Evolutionary conservation across 225 moss, liverwort and hornwort genomes (phyloP).

Genomic region (Polytrichum commune): DNA sequence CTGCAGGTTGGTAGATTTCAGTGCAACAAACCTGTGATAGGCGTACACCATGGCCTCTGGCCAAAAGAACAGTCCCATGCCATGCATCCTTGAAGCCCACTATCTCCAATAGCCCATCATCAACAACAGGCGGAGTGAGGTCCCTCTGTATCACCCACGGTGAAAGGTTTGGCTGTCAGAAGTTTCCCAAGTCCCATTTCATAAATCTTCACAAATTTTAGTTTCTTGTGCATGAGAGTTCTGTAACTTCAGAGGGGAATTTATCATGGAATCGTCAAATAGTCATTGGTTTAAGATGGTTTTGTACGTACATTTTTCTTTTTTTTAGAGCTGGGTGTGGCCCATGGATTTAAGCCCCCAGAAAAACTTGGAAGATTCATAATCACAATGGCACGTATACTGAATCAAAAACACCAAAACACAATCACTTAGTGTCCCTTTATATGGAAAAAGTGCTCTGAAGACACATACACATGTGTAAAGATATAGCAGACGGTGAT

Average conservation of each 20-base stretch:
- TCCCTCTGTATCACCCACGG: conserved; percentile 42
- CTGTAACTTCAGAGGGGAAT: neutral
- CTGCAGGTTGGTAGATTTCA: neutral
- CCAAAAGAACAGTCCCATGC: conserved; percentile 62
- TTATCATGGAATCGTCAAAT: neutral
- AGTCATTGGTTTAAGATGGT: neutral
- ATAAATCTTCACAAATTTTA: too few species aligned
- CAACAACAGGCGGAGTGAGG: conserved; percentile 67
- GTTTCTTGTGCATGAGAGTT: too few species aligned
- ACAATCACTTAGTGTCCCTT: too few species aligned
- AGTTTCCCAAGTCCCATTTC: neutral
- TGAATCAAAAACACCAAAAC: conserved; percentile 23
- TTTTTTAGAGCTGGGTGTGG: conserved; percentile 42
- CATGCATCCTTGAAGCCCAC: conserved; percentile 91
- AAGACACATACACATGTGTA: too few species aligned
- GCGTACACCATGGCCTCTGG: conserved; percentile 68
- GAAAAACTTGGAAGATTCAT: conserved; percentile 93
- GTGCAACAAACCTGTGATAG: conserved; percentile 74
- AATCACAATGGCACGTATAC: conserved; percentile 77
- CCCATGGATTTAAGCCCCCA: conserved; percentile 93
- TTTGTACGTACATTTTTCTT: conserved; percentile 35
- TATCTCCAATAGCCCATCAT: conserved; percentile 85
- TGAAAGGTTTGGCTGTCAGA: conserved; percentile 6
- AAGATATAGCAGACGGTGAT: too few species aligned
- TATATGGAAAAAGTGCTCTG: too few species aligned